Base-by-base conservation (phyloP, 805 yeast genomes). In the Kazachstania africana region DNA sequence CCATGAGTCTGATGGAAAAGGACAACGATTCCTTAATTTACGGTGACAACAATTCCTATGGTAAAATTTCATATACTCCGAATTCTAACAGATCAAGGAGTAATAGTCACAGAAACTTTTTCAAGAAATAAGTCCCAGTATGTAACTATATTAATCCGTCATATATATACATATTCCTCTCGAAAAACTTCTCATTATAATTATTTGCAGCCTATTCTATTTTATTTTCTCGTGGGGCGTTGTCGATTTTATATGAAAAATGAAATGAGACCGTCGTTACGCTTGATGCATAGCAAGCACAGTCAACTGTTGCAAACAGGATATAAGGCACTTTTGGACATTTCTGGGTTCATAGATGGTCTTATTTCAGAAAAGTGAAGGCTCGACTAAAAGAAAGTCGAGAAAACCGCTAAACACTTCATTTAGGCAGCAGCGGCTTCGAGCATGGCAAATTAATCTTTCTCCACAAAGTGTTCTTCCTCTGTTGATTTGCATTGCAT, bases 391-490 rank as follows among this genome's bases (percentile, higher is more conserved):
- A 17, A 27, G 13, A 14, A 65, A 64, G 37, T 66, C 73, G 2
- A 60, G 75, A 38, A 63, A 62, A 44, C 78, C 78, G 21, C 71
- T 72, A 33, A 71, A 81, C 52, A 80, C 88, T 6, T 85, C 87
- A 5, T 80, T 80, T 50, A 67, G 87, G 48, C 93, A 80, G 44
- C 79, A 72, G 41, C 51, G 78, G 40, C 52, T 72, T 39, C 71
- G 68, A 43, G 68, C 77, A 31, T 72, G 77, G 74, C 76, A 72
- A 43, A 97, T 97, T 1, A 83, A 87, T 33, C 68, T 91, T 33
- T 83, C 95, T 2, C 96, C 97, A 9, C 75, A 76, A 42, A 75
- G 93, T n/a, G 95, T 87, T 30, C 68, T 91, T 27, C 97, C 97
- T 3, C 62, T 87, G 33, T 65, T 91, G 36, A 66, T 85, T 26